Percentiles rank a stretch among this genome's conserved stretches.
Evolutionary conservation across 129 eudicot species (phyloP).

Genomic region (Centella asiatica): DNA sequence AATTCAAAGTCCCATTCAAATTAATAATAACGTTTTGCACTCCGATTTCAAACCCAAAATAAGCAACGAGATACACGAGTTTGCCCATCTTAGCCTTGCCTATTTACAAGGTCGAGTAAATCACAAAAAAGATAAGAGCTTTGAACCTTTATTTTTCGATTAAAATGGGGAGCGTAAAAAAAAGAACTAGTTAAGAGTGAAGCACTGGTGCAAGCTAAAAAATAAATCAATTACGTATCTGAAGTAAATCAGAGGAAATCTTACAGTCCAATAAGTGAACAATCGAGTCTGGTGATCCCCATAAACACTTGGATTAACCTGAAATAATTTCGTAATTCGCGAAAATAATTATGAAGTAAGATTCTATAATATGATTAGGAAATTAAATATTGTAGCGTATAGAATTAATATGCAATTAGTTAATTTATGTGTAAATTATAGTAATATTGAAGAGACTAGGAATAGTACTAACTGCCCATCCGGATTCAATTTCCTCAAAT

Average conservation of each 20-base stretch:
- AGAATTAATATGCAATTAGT: neutral
- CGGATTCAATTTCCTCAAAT: slow-evolving; percentile 22
- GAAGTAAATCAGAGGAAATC: slow-evolving; percentile 2
- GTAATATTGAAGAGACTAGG: neutral
- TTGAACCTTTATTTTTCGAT: too few relatives aligned
- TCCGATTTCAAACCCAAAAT: neutral
- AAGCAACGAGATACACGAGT: too few relatives aligned
- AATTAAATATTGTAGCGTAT: neutral
- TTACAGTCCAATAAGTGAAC: slow-evolving; percentile 59
- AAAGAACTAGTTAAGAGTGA: too few relatives aligned
- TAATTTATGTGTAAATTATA: neutral
- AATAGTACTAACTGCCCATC: slow-evolving; percentile 15
- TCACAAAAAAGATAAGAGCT: too few relatives aligned
- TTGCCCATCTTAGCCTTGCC: too few relatives aligned
- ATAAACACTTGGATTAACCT: slow-evolving; percentile 74
- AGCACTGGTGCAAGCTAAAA: neutral
- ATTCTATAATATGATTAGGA: neutral
- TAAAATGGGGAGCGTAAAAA: too few relatives aligned
- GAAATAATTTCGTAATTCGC: neutral
- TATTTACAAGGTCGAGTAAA: too few relatives aligned
- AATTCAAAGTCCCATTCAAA: neutral
- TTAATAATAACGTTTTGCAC: neutral
- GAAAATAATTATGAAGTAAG: neutral
- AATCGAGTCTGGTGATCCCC: slow-evolving; percentile 59
- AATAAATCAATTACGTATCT: neutral